These are phyloP conservation scores for Parmelia sp. DNA, from an alignment of 495 filamentous ascomycete genomes.

Conservation along the genomic window DNA sequence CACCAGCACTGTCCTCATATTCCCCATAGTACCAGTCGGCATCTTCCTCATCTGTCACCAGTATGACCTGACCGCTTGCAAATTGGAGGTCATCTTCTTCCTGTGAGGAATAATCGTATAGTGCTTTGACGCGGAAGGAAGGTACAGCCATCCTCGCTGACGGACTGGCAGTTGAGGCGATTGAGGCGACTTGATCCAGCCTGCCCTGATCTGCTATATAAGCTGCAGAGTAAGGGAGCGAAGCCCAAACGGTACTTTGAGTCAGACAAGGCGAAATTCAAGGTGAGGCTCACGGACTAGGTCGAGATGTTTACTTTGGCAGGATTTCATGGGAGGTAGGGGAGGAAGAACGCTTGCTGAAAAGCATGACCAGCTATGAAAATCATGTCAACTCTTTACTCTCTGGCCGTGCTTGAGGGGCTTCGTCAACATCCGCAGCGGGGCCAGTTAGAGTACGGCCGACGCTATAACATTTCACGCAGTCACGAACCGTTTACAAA, in stretches of 20 bases:
- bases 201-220: not conserved
- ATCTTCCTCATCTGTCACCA: constrained; percentile 86
- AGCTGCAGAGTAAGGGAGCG: not conserved
- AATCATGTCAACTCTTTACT: not conserved
- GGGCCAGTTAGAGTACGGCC: not conserved
- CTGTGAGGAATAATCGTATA: constrained; percentile 84
- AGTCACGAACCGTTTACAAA: too few species aligned
- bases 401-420: too few species aligned
- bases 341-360: not conserved
- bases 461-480: not conserved
- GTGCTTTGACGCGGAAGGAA: constrained; percentile 88
- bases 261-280: not conserved
- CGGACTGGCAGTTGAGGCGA: not conserved
- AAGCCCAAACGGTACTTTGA: not conserved
- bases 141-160: constrained; percentile 60
- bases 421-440: not conserved
- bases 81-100: constrained; percentile 96
- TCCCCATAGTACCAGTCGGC: constrained; percentile 92
- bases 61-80: constrained; percentile 77
- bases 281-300: not conserved
- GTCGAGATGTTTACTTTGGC: not conserved
- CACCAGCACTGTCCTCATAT: constrained; percentile 68
- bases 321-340: not conserved
- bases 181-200: too few species aligned
- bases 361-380: not conserved